Evolutionary conservation across 176 grass and related monocot genomes (phyloP).

Genomic region (Eleusine coracana): DNA sequence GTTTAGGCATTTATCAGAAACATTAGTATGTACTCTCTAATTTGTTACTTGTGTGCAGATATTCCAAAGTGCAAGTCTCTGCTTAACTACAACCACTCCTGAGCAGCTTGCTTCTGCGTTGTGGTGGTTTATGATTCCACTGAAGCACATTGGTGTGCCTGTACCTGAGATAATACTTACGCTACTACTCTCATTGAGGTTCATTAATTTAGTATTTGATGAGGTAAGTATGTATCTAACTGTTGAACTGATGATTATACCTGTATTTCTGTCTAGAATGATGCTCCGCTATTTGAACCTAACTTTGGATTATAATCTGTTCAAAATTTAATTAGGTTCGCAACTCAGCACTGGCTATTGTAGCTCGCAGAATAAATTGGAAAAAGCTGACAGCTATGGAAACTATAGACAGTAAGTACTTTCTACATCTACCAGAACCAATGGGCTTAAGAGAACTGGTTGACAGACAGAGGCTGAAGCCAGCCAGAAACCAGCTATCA

Average conservation of each 20-base stretch:
- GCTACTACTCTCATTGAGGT: conserved; percentile 88
- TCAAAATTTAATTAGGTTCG: conserved; percentile 61
- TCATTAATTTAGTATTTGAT: conserved; percentile 96
- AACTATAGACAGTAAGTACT: conserved; percentile 84
- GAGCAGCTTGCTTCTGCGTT: conserved; percentile 97
- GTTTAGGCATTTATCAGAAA: conserved; percentile 2
- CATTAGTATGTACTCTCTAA: neutral
- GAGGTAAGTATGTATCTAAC: conserved; percentile 66
- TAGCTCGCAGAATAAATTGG: conserved; percentile 83
- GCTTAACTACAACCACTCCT: conserved; percentile 82
- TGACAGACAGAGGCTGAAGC: neutral
- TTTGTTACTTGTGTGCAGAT: conserved; percentile 62
- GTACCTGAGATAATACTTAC: conserved; percentile 93
- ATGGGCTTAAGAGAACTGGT: neutral
- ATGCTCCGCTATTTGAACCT: conserved; percentile 33
- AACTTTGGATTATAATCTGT: conserved; percentile 29
- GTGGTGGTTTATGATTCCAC: conserved; percentile 91
- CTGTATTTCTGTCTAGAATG: conserved; percentile 25
- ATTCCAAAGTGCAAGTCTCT: conserved; percentile 97
- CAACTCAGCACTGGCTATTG: conserved; percentile 79
- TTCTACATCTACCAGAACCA: conserved; percentile 10
- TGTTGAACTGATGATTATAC: conserved; percentile 9
- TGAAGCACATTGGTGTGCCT: conserved; percentile 72
- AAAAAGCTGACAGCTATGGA: conserved; percentile 68
- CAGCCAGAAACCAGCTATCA: neutral